Evolutionary conservation across 345 rosid species (phyloP), one percentile per base, ranked within the genome.

Genomic region (Eucalyptus erythrocorys): DNA sequence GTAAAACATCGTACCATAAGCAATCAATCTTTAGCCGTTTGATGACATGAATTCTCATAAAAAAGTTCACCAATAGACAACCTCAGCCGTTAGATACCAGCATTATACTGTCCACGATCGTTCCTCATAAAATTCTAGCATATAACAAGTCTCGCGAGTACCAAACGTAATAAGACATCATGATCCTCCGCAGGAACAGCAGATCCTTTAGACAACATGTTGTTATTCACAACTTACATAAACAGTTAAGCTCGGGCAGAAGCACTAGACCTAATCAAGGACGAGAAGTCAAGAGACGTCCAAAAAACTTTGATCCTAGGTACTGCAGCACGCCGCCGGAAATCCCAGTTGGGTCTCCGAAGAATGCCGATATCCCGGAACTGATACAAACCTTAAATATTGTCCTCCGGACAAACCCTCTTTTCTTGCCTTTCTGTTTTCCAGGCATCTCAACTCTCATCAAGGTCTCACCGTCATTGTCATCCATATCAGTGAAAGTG

Each of bases 311-410:
- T n/a, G 79, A 16, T 32, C 22, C 11, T 66, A 14, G 40, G 6
- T 4, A 2, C 5, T 4, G 4, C 17, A 8, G 15, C 79, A 13
- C 34, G 3, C 0, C 4, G 17, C 21, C 40, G 10, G 40, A 3
- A 14, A n/a, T 32, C 17, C 79, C 79, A 8, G 37, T 66, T 8
- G 22, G 21, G 40, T 66, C 79, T 32, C 40, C 79, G 5, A 3
- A 3, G 17, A 32, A 7, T 7, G 79, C 21, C 40, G 40, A 66
- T 4, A 7, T 5, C 40, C 40, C 40, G 6, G 40, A 1, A 15
- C 14, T 9, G 9, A 32, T 6, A 66, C 3, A 4, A 8, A 4
- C 19, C 79, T 30, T 66, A 2, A 15, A 7, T n/a, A 66, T 66
- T 32, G 79, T 66, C 40, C 11, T 66, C 40, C 79, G 9, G 21